Evolutionary conservation across 257 asterid species (phyloP).

Genomic region (Osmanthus fragrans): DNA sequence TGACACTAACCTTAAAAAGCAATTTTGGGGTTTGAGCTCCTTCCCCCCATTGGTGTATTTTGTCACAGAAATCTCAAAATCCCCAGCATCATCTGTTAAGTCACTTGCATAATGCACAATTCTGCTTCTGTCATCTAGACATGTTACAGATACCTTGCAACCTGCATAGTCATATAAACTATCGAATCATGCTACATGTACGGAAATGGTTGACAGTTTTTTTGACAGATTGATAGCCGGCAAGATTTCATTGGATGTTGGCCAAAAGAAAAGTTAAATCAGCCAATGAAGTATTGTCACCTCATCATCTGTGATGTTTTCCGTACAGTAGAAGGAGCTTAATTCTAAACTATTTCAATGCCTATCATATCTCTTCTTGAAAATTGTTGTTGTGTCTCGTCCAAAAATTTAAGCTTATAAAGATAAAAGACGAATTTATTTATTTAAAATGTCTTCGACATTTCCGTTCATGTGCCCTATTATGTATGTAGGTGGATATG

Average conservation of each 20-base stretch:
- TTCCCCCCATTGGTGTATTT: conserved; percentile 53
- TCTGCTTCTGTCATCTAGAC: conserved; percentile 66
- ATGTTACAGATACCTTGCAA: conserved; percentile 67
- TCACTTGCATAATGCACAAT: conserved; percentile 74
- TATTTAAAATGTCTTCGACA: neutral
- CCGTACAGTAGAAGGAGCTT: no score
- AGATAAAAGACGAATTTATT: neutral
- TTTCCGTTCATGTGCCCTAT: no score
- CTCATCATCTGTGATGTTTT: no score
- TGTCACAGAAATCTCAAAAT: conserved; percentile 50
- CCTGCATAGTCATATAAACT: conserved; percentile 39
- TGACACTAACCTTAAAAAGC: conserved; percentile 73
- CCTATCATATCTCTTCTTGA: neutral
- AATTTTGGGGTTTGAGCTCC: conserved; percentile 46
- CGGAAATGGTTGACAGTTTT: no score
- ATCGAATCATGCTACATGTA: no score
- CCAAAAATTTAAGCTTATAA: neutral
- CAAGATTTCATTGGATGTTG: no score
- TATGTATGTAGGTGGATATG: no score
- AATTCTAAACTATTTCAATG: neutral
- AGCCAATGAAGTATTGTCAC: no score
- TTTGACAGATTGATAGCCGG: no score
- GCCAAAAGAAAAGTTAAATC: no score
- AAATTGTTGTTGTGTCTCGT: neutral
- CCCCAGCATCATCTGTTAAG: conserved; percentile 62